Evolutionary conservation across 2,329 filamentous ascomycete genomes (phyloP).

Genomic region (Eurotiales sp.): DNA sequence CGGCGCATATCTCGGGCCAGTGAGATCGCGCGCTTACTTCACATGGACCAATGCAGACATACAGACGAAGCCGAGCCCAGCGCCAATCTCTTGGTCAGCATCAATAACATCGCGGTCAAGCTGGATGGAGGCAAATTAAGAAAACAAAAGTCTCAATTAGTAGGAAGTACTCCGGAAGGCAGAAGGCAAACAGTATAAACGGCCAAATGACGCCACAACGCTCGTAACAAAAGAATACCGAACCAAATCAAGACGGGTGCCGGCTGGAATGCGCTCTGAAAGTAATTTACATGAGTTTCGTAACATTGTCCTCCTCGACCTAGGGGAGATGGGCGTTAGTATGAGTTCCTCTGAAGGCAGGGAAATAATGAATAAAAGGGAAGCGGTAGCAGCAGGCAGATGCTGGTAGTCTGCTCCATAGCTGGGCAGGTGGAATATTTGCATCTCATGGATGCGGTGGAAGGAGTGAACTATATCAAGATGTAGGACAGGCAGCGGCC

Average conservation of each 20-base stretch:
- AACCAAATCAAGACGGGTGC: slow-evolving; percentile 7
- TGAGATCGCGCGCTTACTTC: slow-evolving; percentile 38
- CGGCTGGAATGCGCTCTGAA: neutral
- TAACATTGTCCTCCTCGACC: slow-evolving; percentile 81
- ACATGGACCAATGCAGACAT: slow-evolving; percentile 25
- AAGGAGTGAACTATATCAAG: neutral
- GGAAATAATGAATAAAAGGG: too few species aligned
- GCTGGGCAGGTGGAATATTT: neutral
- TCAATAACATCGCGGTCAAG: slow-evolving; percentile 6
- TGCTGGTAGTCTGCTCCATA: too few species aligned
- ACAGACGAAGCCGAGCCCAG: slow-evolving; percentile 20
- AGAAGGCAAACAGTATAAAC: slow-evolving; percentile 13
- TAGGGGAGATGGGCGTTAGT: slow-evolving; percentile 46
- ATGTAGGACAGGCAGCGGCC: neutral
- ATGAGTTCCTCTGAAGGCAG: slow-evolving; percentile 33
- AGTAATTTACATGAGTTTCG: slow-evolving; percentile 72
- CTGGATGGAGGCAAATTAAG: slow-evolving; percentile 2
- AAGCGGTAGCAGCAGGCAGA: too few species aligned
- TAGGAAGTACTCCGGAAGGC: neutral
- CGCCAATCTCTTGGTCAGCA: slow-evolving; percentile 24
- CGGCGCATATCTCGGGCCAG: slow-evolving; percentile 27
- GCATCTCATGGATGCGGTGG: neutral
- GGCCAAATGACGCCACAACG: slow-evolving; percentile 26
- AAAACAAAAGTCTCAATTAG: slow-evolving; percentile 3
- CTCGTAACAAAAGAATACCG: slow-evolving; percentile 1